Evolutionary conservation across 2,329 filamentous ascomycete species (phyloP), one percentile per base, ranked within the genome.

Genomic region (Apiospora koreana): DNA sequence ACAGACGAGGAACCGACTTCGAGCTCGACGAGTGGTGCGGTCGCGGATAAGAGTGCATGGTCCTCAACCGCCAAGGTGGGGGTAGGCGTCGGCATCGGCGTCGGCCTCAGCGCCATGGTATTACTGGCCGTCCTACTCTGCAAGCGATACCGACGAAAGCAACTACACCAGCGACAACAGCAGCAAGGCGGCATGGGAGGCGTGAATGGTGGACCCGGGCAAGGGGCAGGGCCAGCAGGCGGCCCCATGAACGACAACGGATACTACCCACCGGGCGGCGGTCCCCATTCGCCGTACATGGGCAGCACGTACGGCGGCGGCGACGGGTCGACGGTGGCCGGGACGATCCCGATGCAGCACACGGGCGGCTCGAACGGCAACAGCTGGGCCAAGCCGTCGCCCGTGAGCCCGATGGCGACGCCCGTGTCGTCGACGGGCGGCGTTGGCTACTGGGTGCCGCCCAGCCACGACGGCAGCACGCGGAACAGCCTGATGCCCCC

Each of bases 1-100:
- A 46, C 70, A 64, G 70, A 31, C 68, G 68, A 58, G 23, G 71
- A 41, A 21, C 72, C 75, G 10, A 77, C 85, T 16, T 79, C 81
- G 4, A 80, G 50, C 16, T 7, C 54, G 31, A 62, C 54, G 18
- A 31, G 23, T 2, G 18, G 4, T 18, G 16, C 31, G 18, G 12
- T 21, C 28, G 54, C 31, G 2, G 54, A 38, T 38, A 38, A n/a
- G 9, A 21, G 54, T 6, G 14, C 31, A 9, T 62, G 54, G 54
- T 62, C 54, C 18, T 38, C 78, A 0, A 77, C 77, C 7, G 78
- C 79, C 5, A 83, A 80, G 25, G 78, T 83, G 58, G 84, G 82
- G 12, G 78, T 82, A 0, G 83, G 83, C 14, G 77, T 79, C 2
- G 77, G 71, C 23, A 75, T 79, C 43, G 79, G 78, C 31, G 54